Base-by-base conservation (phyloP, 2,329 filamentous ascomycete species). In the Pseudogymnoascus verrucosus region DNA sequence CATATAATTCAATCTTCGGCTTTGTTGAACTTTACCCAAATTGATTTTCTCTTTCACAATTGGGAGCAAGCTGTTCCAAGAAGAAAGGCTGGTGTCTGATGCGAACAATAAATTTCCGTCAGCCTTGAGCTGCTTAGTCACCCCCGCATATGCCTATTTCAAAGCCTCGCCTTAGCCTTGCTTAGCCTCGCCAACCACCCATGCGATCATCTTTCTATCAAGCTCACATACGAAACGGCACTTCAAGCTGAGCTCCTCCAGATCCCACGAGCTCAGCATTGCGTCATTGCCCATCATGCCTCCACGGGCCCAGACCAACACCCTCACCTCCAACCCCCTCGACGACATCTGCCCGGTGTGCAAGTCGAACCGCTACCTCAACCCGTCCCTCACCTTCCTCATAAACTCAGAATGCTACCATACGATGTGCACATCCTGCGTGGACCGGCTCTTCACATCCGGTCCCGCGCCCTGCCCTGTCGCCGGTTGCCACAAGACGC, bases 371-470 rank as follows among this genome's bases (percentile, higher is more conserved):
- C 90, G 92, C 68, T 98, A 98, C 80, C 89, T 98, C 72, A 97
- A 97, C 80, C 88, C 87, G 66, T 89, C 92, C 78, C 93, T 99
- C 84, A 84, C 89, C 68, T 98, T 99, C 78, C 89, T 95, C 70
- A 93, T 99, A 79, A 97, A 98, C 76, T 91, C 93, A 7, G 92
- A 96, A 81, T 99, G 95, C 84, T 99, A 99, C 81, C 95, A 99
- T 81, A 91, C 91, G 69, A 98, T 99, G 91, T 99, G 95, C 81
- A 89, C 91, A 75, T 93, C 90, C 64, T 99, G 95, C 79, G 93
- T 98, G 44, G 90, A 93, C 76, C 89, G 93, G 63, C 90, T 98
- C 71, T 99, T 98, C 82, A 89, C 89, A 37, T 88, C 91, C 63
- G 95, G 95, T 0, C 95, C 95, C 0, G 91, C 92, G 63, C 90